Conservation (phyloP, 2,329 filamentous ascomycete species). For the Hortaea werneckii region DNA sequence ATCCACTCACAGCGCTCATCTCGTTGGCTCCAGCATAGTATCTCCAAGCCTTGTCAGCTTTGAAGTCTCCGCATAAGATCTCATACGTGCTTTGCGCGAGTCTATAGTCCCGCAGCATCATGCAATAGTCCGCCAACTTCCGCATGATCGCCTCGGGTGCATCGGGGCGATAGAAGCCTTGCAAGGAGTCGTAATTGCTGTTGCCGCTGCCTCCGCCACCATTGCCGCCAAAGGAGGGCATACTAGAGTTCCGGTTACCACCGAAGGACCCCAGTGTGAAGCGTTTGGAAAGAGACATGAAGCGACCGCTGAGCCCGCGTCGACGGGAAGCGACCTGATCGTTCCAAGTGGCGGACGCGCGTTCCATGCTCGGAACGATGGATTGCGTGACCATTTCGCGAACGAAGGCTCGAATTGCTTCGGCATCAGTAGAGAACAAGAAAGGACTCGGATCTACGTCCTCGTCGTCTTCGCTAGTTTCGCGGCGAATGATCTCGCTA, state of each 20-base stretch:
- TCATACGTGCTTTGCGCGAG: constrained; percentile 87
- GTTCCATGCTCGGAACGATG: constrained; percentile 91
- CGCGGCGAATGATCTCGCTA: constrained; percentile 47
- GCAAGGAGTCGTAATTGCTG: constrained; percentile 66
- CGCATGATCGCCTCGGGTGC: constrained; percentile 83
- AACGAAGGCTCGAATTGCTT: constrained; percentile 77
- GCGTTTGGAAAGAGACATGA: constrained; percentile 85
- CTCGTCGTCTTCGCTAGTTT: constrained; percentile 56
- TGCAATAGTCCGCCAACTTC: constrained; percentile 86
- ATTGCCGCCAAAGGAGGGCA: constrained; percentile 32
- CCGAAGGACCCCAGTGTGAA: constrained; percentile 61
- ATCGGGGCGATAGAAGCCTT: constrained; percentile 76
- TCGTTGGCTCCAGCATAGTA: constrained; percentile 90
- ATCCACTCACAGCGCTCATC: constrained; percentile 78
- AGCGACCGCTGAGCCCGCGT: constrained; percentile 80
- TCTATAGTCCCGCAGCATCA: constrained; percentile 96
- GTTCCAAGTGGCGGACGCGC: constrained; percentile 84
- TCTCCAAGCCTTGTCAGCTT: constrained; percentile 92
- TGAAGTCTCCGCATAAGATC: constrained; percentile 76
- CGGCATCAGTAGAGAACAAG: constrained; percentile 86
- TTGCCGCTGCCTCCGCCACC: constrained; percentile 34
- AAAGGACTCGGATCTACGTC: constrained; percentile 54
- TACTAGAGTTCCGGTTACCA: constrained; percentile 45
- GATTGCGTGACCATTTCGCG: constrained; percentile 94
- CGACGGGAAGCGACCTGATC: constrained; percentile 89